Conservation (phyloP, 306 rosid genomes). For the Glycine soja region DNA sequence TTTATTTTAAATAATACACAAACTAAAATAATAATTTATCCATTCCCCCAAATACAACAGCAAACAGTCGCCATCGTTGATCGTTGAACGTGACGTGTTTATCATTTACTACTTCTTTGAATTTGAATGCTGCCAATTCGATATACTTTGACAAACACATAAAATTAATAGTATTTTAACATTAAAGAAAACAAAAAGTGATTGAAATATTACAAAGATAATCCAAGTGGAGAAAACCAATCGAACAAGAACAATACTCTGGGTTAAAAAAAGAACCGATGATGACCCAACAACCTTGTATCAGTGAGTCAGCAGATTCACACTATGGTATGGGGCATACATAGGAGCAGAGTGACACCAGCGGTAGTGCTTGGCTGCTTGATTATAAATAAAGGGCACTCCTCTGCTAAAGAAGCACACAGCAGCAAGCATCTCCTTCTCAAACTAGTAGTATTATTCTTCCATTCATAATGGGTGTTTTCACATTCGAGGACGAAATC, state of each 20-base stretch:
- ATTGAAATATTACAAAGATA: too few relatives aligned
- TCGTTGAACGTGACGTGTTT: neutral
- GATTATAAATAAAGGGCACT: constrained; percentile 29
- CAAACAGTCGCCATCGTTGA: neutral
- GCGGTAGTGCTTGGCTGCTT: neutral
- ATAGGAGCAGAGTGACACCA: neutral
- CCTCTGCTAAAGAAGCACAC: constrained; percentile 16
- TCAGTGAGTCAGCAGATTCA: neutral
- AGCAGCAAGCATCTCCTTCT: neutral
- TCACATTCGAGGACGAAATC: constrained; percentile 48
- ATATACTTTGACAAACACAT: neutral
- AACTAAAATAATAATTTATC: too few relatives aligned
- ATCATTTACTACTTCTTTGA: neutral
- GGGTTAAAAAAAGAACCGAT: too few relatives aligned
- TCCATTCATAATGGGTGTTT: constrained; percentile 60
- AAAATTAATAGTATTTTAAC: neutral
- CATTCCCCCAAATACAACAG: neutral
- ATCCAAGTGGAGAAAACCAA: too few relatives aligned
- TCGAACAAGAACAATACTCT: too few relatives aligned
- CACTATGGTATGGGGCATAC: neutral
- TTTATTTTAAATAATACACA: too few relatives aligned
- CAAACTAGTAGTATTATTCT: neutral
- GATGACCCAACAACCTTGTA: too few relatives aligned
- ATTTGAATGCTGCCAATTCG: neutral
- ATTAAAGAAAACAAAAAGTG: too few relatives aligned